These are phyloP conservation scores for Schrenkiella parvula DNA, from an alignment of 345 rosid species.

Conservation along the genomic window DNA sequence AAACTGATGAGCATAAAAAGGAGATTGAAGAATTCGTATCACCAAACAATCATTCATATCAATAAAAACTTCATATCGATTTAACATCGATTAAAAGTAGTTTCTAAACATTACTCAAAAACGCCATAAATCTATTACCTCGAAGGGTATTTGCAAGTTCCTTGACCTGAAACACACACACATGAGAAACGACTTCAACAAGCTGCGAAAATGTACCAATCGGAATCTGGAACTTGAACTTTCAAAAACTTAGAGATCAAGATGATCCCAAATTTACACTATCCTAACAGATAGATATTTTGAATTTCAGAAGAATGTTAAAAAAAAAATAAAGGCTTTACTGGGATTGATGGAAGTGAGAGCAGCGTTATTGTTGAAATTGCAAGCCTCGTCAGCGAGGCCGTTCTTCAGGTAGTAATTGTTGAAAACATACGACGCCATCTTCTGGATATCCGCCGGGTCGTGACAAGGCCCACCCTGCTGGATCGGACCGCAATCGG, in stretches of 20 bases:
- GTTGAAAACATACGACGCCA: slow-evolving; percentile 87
- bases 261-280: not conserved
- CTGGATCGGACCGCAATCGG: slow-evolving; percentile 70
- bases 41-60: not conserved
- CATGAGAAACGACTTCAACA: slow-evolving; percentile 2
- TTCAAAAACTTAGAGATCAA: not conserved
- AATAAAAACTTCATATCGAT: not conserved
- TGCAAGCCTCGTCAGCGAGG: slow-evolving; percentile 62
- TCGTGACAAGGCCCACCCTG: slow-evolving; percentile 57
- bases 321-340: slow-evolving; percentile 25
- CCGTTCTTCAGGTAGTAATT: slow-evolving; percentile 76
- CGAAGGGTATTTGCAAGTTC: slow-evolving; percentile 34
- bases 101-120: not conserved
- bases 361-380: slow-evolving; percentile 76
- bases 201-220: not conserved
- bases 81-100: not conserved
- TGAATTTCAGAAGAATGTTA: not conserved
- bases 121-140: slow-evolving; percentile 1
- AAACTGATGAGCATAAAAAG: not conserved
- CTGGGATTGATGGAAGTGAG: slow-evolving; percentile 87
- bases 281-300: not conserved
- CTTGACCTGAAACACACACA: slow-evolving; percentile 29
- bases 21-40: not conserved
- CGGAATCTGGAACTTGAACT: not conserved
- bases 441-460: slow-evolving; percentile 53